Conservation (phyloP, 1,139 yeast species). For the Suhomyces anneliseae region DNA sequence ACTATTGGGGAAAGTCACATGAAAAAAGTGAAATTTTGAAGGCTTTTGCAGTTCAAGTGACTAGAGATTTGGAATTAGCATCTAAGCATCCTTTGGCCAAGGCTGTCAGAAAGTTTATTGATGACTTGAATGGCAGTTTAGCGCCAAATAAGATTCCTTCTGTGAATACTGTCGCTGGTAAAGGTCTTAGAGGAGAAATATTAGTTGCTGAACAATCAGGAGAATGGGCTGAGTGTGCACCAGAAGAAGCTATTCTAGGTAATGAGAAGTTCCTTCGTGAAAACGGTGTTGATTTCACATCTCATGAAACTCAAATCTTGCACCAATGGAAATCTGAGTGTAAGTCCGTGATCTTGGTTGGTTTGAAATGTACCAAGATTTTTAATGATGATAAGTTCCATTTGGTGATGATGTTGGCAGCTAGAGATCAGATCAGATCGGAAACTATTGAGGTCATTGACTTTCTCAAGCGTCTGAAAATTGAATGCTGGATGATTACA, state of each 20-base stretch:
- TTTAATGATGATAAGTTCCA: slow-evolving; percentile 33
- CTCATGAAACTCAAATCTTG: slow-evolving; percentile 29
- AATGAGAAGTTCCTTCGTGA: slow-evolving; percentile 60
- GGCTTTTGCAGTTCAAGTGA: slow-evolving; percentile 43
- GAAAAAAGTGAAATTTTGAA: slow-evolving; percentile 19
- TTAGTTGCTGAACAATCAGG: slow-evolving; percentile 22
- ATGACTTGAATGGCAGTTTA: slow-evolving; percentile 20
- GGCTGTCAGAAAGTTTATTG: slow-evolving; percentile 51
- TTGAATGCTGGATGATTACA: slow-evolving; percentile 69
- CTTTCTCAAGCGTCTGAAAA: slow-evolving; percentile 37
- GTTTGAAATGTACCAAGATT: slow-evolving; percentile 31
- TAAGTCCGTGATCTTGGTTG: slow-evolving; percentile 63
- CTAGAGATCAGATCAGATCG: slow-evolving; percentile 63
- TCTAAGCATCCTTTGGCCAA: slow-evolving; percentile 71
- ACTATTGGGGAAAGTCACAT: slow-evolving; percentile 21
- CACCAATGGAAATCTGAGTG: slow-evolving; percentile 61
- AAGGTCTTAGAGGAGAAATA: slow-evolving; percentile 53
- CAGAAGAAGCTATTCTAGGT: slow-evolving; percentile 55
- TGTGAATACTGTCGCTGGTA: slow-evolving; percentile 57
- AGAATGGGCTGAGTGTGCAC: slow-evolving; percentile 31
- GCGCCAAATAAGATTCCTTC: slow-evolving; percentile 45
- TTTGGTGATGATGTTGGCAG: slow-evolving; percentile 52
- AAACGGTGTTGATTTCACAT: slow-evolving; percentile 30
- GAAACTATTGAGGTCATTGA: slow-evolving; percentile 58
- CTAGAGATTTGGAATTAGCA: slow-evolving; percentile 61